These are phyloP conservation scores for Neurospora sp. DNA, from an alignment of 2,329 filamentous ascomycete genomes.

Conservation along the genomic window DNA sequence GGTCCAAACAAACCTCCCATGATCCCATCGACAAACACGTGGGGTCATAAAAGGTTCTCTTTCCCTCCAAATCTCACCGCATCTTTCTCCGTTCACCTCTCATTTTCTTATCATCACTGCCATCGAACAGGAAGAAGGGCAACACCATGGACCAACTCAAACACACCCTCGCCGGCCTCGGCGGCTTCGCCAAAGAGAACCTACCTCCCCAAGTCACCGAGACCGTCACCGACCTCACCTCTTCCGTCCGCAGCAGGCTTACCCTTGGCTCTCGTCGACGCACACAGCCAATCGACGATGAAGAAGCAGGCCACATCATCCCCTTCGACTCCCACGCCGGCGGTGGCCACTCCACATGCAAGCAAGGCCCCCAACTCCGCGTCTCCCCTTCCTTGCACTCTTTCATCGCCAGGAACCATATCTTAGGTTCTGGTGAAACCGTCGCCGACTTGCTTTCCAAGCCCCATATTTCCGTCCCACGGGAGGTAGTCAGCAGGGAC, in stretches of 20 bases:
- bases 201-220: background rate
- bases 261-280: background rate
- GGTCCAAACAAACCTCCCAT: background rate
- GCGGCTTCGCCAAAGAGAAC: background rate
- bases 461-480: slow-evolving; percentile 28
- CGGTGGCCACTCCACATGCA: slow-evolving; percentile 44
- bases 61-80: background rate
- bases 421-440: slow-evolving; percentile 39
- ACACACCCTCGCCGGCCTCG: background rate
- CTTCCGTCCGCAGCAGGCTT: background rate
- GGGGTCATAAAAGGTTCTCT: background rate
- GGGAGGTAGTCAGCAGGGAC: slow-evolving; percentile 37
- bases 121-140: background rate
- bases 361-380: slow-evolving; percentile 39
- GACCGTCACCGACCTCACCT: background rate
- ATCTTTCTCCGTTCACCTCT: too few relatives aligned
- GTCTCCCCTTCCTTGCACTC: slow-evolving; percentile 49
- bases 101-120: background rate
- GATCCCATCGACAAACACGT: background rate
- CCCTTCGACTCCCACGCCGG: slow-evolving; percentile 43
- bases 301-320: slow-evolving; percentile 36
- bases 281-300: slow-evolving; percentile 28
- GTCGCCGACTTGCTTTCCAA: slow-evolving; percentile 41
- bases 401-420: slow-evolving; percentile 42
- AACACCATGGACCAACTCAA: background rate